Conservation (phyloP, 805 yeast species). For the Ogataea corticis region DNA sequence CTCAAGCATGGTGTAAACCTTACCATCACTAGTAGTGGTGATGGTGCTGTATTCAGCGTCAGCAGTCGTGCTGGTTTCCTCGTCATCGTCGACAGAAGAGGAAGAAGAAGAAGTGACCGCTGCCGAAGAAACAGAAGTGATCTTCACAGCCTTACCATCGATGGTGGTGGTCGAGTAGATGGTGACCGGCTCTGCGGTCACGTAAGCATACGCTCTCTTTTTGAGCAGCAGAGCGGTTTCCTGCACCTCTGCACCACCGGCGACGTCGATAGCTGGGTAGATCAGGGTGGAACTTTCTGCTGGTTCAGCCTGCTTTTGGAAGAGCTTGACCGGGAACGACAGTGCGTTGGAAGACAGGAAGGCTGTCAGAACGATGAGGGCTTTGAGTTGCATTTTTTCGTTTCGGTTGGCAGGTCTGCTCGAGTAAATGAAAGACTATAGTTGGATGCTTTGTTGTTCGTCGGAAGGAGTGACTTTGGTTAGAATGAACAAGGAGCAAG, state of each 20-base stretch:
- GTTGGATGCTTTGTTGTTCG: constrained; percentile 1
- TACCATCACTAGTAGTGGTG: constrained; percentile 22
- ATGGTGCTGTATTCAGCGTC: constrained; percentile 15
- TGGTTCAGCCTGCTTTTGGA: constrained; percentile 8
- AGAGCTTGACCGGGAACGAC: constrained; percentile 16
- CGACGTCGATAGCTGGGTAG: constrained; percentile 14
- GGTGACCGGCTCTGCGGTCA: constrained; percentile 30
- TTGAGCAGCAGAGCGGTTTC: constrained; percentile 16
- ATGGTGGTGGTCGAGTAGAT: constrained; percentile 22
- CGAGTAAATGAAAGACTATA: constrained; percentile 7
- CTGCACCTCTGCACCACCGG: constrained; percentile 6
- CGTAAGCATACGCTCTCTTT: constrained; percentile 30
- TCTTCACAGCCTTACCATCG: constrained; percentile 20
- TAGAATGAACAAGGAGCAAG: not conserved
- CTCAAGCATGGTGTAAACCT: constrained; percentile 23
- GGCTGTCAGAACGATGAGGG: constrained; percentile 7
- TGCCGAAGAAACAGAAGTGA: constrained; percentile 11
- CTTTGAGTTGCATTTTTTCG: constrained; percentile 15
- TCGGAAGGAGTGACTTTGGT: constrained; percentile 6
- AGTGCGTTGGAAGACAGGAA: constrained; percentile 13
- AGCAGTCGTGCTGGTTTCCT: constrained; percentile 5
- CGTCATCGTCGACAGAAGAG: not conserved
- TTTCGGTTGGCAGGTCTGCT: not conserved
- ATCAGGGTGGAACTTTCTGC: constrained; percentile 8
- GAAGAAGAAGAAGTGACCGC: constrained; percentile 7